These are phyloP conservation scores for Rasamsonia emersonii DNA, from an alignment of 2,329 filamentous ascomycete species.

Conservation along the genomic window DNA sequence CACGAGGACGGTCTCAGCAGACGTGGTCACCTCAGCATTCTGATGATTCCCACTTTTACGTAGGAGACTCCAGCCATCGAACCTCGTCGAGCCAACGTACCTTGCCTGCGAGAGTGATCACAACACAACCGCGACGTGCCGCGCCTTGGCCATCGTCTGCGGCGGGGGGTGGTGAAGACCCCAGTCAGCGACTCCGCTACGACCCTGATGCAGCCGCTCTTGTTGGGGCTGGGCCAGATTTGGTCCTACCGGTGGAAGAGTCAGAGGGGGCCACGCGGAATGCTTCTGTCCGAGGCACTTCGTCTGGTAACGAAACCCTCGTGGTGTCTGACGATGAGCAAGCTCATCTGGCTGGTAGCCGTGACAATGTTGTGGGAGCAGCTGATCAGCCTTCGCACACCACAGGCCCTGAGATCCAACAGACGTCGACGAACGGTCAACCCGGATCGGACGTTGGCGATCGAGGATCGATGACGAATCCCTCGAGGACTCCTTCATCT, in stretches of 20 bases:
- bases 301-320: slow-evolving; percentile 1
- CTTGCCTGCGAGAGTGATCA: slow-evolving; percentile 49
- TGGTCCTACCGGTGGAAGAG: slow-evolving; percentile 4
- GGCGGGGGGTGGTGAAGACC: slow-evolving; percentile 15
- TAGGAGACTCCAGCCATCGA: slow-evolving; percentile 9
- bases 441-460: not conserved
- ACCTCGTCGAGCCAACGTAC: slow-evolving; percentile 5
- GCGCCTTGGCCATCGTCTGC: slow-evolving; percentile 47
- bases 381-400: too few species aligned
- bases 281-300: not conserved
- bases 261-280: not conserved
- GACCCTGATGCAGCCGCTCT: slow-evolving; percentile 31
- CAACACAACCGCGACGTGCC: slow-evolving; percentile 46
- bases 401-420: too few species aligned
- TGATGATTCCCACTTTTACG: slow-evolving; percentile 16
- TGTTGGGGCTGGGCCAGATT: slow-evolving; percentile 19
- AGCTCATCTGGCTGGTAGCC: not conserved
- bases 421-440: too few species aligned
- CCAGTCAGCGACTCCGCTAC: slow-evolving; percentile 26
- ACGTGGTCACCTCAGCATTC: slow-evolving; percentile 46
- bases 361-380: not conserved
- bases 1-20: slow-evolving; percentile 45
- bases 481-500: too few species aligned
- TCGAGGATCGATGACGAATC: too few species aligned
- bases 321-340: slow-evolving; percentile 1